Evolutionary conservation across 768 basidiomycete genomes (phyloP).

Genomic region (Termitomyces sp.): DNA sequence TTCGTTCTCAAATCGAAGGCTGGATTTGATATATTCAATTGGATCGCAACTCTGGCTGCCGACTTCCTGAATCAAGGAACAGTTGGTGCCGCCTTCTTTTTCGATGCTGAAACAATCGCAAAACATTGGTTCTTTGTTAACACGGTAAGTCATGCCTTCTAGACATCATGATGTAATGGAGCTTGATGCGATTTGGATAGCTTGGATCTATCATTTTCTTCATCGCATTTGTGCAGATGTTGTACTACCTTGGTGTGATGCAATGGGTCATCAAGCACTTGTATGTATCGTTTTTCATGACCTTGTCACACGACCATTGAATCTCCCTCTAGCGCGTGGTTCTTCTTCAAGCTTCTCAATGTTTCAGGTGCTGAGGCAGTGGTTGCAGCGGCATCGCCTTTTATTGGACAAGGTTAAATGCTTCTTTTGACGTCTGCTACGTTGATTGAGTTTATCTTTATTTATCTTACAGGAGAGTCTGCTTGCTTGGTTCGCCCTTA

Average conservation of each 20-base stretch:
- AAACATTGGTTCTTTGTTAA: slow-evolving; percentile 88
- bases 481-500: slow-evolving; percentile 85
- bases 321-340: slow-evolving; percentile 63
- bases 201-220: slow-evolving; percentile 88
- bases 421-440: background rate
- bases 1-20: slow-evolving; percentile 86
- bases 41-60: slow-evolving; percentile 76
- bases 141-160: slow-evolving; percentile 41
- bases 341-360: slow-evolving; percentile 90
- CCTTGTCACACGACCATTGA: background rate
- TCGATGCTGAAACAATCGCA: slow-evolving; percentile 56
- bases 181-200: slow-evolving; percentile 24
- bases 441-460: background rate
- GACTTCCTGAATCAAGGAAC: slow-evolving; percentile 72
- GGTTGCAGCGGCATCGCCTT: slow-evolving; percentile 90
- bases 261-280: slow-evolving; percentile 90
- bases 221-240: slow-evolving; percentile 88
- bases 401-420: slow-evolving; percentile 75
- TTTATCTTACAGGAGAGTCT: slow-evolving; percentile 64
- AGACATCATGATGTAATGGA: background rate
- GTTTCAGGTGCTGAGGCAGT: slow-evolving; percentile 95
- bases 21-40: slow-evolving; percentile 81
- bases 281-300: slow-evolving; percentile 28
- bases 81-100: slow-evolving; percentile 80
- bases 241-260: slow-evolving; percentile 90